Base-by-base conservation (phyloP, 1,139 yeast genomes). In the Geotrichum klebahnii region DNA sequence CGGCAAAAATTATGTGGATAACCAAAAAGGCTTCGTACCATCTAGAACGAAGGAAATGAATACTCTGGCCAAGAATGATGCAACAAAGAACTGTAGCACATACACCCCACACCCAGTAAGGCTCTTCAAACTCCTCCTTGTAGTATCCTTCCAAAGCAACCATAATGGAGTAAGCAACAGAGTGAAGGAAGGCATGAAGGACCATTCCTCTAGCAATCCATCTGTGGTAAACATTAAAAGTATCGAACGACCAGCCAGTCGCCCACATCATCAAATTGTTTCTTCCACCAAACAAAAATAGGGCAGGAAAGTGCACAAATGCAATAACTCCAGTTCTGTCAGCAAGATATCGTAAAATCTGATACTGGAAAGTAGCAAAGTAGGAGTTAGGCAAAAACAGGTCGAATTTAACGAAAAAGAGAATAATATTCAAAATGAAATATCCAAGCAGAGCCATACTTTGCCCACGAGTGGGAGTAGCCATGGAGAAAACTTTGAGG, bases 221-320 rank as follows among this genome's bases (percentile, higher is more conserved):
- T 52, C 80, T 68, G 62, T 82, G 88, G 57, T 74, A 76, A 24
- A 79, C 67, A 41, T 79, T 77, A 58, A 78, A 81, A 1, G 81
- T 74, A 14, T 82, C 73, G 58, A 76, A 79, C 34, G 81, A 75
- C 78, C 84, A 75, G 23, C 84, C 78, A 0, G 87, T 80, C 5
- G 79, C 43, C 68, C 73, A 70, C 53, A 78, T 75, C 33, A 82
- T 61, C 48, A 81, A 65, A 61, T 82, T 82, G 63, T 76, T 81
- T 57, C 88, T 69, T 3, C 86, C 85, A 0, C 82, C 84, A 67
- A 81, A 74, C 31, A 78, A 61, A 36, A 80, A 68, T 22, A 81
- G 59, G 12, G 80, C 57, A 0, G 84, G 85, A 59, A 77, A 61
- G 54, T 77, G 66, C 23, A 73, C 71, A 37, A 79, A 71, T 1